These are phyloP conservation scores for Sporothrix pallida DNA, from an alignment of 2,329 filamentous ascomycete species.

Conservation along the genomic window DNA sequence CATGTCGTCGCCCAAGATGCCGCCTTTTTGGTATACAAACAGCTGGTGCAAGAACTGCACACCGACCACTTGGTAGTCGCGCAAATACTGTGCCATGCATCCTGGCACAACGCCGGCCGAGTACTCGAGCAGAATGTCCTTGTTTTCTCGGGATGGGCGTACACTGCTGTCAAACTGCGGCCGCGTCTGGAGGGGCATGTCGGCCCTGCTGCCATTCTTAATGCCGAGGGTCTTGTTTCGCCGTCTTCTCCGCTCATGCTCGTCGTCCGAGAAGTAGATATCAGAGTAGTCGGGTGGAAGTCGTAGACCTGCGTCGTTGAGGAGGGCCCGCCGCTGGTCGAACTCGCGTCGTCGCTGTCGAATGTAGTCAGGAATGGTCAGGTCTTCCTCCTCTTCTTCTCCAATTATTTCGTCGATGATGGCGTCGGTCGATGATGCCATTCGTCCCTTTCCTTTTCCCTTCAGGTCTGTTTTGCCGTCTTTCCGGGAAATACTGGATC, in stretches of 20 bases:
- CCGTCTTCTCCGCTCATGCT: constrained; percentile 41
- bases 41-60: constrained; percentile 83
- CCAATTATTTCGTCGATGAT: constrained; percentile 39
- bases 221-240: too few relatives aligned
- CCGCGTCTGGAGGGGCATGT: constrained; percentile 52
- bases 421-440: not conserved
- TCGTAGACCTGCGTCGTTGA: constrained; percentile 72
- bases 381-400: constrained; percentile 42
- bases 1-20: constrained; percentile 96
- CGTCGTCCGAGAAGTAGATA: constrained; percentile 75
- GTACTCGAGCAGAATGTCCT: constrained; percentile 74
- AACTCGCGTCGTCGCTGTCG: constrained; percentile 71
- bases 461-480: constrained; percentile 45
- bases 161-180: constrained; percentile 68
- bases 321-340: constrained; percentile 62
- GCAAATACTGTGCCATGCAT: constrained; percentile 86
- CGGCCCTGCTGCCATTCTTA: constrained; percentile 45
- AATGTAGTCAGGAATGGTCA: constrained; percentile 73
- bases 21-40: constrained; percentile 90
- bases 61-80: constrained; percentile 89
- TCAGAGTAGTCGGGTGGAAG: constrained; percentile 79
- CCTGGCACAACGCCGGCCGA: constrained; percentile 85
- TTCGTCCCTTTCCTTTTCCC: constrained; percentile 50
- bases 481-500: constrained; percentile 44
- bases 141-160: constrained; percentile 71